Evolutionary conservation across 805 yeast genomes (phyloP).

Genomic region (Ogataea minuta): DNA sequence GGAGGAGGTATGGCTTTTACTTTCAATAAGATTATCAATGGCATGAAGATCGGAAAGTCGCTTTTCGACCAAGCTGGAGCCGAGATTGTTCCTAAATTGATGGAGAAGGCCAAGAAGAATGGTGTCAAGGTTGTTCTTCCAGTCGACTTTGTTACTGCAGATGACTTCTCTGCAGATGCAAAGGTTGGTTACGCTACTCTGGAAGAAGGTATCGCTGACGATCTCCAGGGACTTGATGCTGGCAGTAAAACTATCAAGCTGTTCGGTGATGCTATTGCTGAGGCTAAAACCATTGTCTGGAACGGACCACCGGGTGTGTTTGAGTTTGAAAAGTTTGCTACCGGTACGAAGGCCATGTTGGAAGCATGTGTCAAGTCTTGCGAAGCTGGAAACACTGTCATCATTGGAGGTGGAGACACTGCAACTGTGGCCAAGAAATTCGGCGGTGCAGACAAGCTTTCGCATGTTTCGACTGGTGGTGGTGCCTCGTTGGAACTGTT

Average conservation of each 20-base stretch:
- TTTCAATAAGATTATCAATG: slow-evolving; percentile 88
- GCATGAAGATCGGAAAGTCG: slow-evolving; percentile 87
- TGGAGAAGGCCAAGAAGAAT: slow-evolving; percentile 96
- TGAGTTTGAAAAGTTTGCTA: slow-evolving; percentile 90
- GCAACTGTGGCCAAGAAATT: slow-evolving; percentile 98
- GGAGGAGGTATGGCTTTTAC: slow-evolving; percentile 99
- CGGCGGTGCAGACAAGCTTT: slow-evolving; percentile 93
- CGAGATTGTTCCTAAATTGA: slow-evolving; percentile 85
- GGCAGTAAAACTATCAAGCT: slow-evolving; percentile 87
- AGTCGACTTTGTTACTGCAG: slow-evolving; percentile 94
- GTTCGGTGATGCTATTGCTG: slow-evolving; percentile 77
- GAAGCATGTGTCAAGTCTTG: slow-evolving; percentile 87
- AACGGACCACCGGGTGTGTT: slow-evolving; percentile 99
- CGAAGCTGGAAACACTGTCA: slow-evolving; percentile 86
- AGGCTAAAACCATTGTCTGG: slow-evolving; percentile 98
- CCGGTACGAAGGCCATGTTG: slow-evolving; percentile 87
- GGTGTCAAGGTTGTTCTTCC: slow-evolving; percentile 92
- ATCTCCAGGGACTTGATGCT: slow-evolving; percentile 93
- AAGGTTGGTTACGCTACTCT: slow-evolving; percentile 79
- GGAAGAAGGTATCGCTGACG: slow-evolving; percentile 89
- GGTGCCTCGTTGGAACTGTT: slow-evolving; percentile 98
- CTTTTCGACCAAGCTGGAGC: slow-evolving; percentile 93
- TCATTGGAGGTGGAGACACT: slow-evolving; percentile 99
- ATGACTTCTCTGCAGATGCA: slow-evolving; percentile 91
- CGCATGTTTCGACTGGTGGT: slow-evolving; percentile 99